These are phyloP conservation scores for Microdochium trichocladiopsis DNA, from an alignment of 2,329 filamentous ascomycete genomes.

Conservation along the genomic window DNA sequence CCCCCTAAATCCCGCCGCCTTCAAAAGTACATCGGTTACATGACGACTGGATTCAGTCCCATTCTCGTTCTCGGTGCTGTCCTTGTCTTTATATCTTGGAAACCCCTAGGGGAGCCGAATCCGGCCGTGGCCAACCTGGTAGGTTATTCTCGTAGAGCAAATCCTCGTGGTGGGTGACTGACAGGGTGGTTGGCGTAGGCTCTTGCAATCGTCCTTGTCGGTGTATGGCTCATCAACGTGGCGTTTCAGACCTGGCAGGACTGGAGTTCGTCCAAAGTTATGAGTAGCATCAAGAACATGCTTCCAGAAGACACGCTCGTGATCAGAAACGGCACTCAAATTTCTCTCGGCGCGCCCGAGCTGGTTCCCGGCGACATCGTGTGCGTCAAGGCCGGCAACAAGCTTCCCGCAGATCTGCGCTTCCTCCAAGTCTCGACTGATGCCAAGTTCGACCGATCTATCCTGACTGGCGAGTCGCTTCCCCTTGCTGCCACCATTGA, in stretches of 20 bases:
- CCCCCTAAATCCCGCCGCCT: slow-evolving; percentile 55
- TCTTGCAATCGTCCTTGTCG: slow-evolving; percentile 63
- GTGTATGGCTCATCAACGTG: slow-evolving; percentile 64
- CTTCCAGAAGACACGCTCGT: slow-evolving; percentile 66
- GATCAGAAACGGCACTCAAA: slow-evolving; percentile 49
- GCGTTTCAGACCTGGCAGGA: slow-evolving; percentile 67
- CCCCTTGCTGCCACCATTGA: slow-evolving; percentile 58
- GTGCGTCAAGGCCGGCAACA: slow-evolving; percentile 63
- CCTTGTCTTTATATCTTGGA: slow-evolving; percentile 72
- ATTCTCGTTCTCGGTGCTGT: slow-evolving; percentile 63
- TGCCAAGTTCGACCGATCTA: slow-evolving; percentile 65
- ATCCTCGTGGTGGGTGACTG: not conserved
- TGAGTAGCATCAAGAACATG: slow-evolving; percentile 75
- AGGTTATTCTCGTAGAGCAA: slow-evolving; percentile 1
- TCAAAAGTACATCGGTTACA: slow-evolving; percentile 56
- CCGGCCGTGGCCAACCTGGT: slow-evolving; percentile 59
- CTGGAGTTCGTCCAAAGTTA: slow-evolving; percentile 69
- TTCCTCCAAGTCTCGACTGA: slow-evolving; percentile 63
- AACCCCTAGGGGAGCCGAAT: slow-evolving; percentile 59
- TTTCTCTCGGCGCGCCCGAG: slow-evolving; percentile 44
- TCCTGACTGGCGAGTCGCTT: slow-evolving; percentile 57
- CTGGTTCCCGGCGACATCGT: slow-evolving; percentile 69
- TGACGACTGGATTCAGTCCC: slow-evolving; percentile 71
- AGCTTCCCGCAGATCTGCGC: slow-evolving; percentile 66
- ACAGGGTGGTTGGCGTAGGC: slow-evolving; percentile 27